Conservation (phyloP, 192 early-diverging fungal genomes). For the Entophlyctis helioformis region DNA sequence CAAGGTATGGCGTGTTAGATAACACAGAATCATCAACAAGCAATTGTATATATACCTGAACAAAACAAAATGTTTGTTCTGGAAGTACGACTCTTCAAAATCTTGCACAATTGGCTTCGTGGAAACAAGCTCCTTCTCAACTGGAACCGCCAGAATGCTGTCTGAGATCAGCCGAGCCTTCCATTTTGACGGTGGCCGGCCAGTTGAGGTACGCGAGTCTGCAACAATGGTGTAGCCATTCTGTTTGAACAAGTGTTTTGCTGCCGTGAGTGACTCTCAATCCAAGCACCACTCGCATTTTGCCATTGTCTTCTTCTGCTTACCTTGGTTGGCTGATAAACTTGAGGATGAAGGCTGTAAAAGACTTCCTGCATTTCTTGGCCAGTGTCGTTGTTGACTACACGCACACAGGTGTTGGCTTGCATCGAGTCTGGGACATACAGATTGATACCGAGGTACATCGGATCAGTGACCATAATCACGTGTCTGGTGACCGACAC, state of each 20-base stretch:
- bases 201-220: conserved; percentile 17
- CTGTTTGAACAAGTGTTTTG: no score
- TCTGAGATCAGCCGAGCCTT: conserved; percentile 35
- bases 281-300: not conserved
- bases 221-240: conserved; percentile 35
- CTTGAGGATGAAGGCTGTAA: conserved; percentile 19
- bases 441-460: conserved; percentile 20
- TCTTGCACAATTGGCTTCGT: conserved; percentile 36
- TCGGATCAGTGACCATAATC: conserved; percentile 23
- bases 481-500: conserved; percentile 10
- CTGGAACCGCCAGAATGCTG: conserved; percentile 3
- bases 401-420: conserved; percentile 16
- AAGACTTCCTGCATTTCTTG: conserved; percentile 24
- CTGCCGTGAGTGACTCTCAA: not conserved
- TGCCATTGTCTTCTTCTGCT: not conserved
- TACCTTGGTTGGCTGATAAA: conserved; percentile 30
- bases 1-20: no score
- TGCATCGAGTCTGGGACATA: conserved; percentile 31
- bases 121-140: conserved; percentile 21
- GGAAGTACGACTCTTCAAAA: conserved; percentile 37
- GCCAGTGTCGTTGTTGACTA: conserved; percentile 36
- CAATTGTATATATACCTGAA: conserved; percentile 26
- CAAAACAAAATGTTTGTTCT: conserved; percentile 44
- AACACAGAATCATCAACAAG: no score
- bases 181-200: conserved; percentile 29